Evolutionary conservation across 352 stramenopile species (phyloP).

Genomic region (Pythium oligandrum): DNA sequence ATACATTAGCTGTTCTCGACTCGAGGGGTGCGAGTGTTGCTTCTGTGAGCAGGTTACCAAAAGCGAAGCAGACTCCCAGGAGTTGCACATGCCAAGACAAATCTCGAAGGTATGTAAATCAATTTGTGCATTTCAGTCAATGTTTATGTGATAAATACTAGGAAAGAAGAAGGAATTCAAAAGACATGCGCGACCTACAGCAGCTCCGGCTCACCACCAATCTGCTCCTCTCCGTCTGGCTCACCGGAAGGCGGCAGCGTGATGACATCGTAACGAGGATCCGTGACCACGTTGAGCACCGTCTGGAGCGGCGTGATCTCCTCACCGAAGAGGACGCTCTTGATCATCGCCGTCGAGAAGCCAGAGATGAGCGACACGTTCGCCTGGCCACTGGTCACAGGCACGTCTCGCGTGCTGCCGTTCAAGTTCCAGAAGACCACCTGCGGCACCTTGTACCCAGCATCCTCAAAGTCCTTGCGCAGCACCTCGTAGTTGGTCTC

Average conservation of each 20-base stretch:
- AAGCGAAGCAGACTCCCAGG: no score
- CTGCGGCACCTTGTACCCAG: conserved; percentile 41
- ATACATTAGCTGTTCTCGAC: no score
- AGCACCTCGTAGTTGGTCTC: conserved; percentile 40
- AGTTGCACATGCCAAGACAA: no score
- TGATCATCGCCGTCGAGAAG: conserved; percentile 42
- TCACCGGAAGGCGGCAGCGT: conserved; percentile 16
- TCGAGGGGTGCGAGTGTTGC: no score
- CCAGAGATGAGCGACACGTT: conserved; percentile 48
- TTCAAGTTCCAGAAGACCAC: conserved; percentile 80
- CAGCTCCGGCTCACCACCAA: no score
- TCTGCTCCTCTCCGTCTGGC: no score
- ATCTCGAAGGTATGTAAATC: no score
- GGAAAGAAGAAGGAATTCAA: no score
- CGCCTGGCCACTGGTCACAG: conserved; percentile 21
- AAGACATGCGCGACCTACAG: no score
- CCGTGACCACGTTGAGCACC: conserved; percentile 24
- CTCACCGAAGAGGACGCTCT: conserved; percentile 23
- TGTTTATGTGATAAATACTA: no score
- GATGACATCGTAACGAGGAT: conserved; percentile 41
- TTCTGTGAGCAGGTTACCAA: no score
- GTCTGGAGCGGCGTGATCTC: conserved; percentile 30
- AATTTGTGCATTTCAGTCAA: no score
- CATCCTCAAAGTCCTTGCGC: conserved; percentile 26
- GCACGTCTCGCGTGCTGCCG: conserved; percentile 26